Base-by-base conservation (phyloP, 139 green algal genomes). In the Chlorella sp. region DNA sequence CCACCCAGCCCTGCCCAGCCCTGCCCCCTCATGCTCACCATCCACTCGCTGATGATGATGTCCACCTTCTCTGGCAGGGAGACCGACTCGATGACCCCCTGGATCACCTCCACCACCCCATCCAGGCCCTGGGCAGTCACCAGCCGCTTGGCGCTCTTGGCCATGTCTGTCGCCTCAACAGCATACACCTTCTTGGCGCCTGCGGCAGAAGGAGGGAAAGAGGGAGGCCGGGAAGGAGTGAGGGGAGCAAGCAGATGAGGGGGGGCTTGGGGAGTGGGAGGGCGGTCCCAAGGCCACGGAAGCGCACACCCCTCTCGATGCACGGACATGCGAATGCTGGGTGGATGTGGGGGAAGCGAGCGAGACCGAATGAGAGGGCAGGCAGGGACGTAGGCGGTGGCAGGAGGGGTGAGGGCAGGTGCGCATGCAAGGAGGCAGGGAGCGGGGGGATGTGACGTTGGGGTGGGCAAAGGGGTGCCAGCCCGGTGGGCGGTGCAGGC, bases 1-100 rank as follows among this genome's bases (percentile, higher is more conserved):
- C 9, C 15, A 18, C n/a, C 18, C 76, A 30, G 64, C 76, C 76
- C 3, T 57, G 76, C n/a, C n/a, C 34, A 15, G 14, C 2, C 36
- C 2, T 37, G 42, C 1, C 19, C 2, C 82, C 60, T 42, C 37
- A 1, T 0, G 3, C 89, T 76, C 77, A 93, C 92, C 93, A 96
- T 96, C 94, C 94, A 97, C 86, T 97, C 95, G 16, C 90, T 96
- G 85, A 99, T 97, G 91, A 99, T 99, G 91, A 99, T 96, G 94
- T 99, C 98, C 34, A 98, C 97, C 95, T 99, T 98, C 92, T 99
- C 98, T n/a, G 98, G 98, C 42, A 99, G 91, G 69, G 95, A 88
- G 28, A 99, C 96, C 32, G 95, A 96, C 93, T 99, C 98, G 18
- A 99, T 96, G 39, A 94, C 97, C 81, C 96, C 96, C 91, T 99